Conservation (phyloP, 2,329 filamentous ascomycete species). For the Fusarium devonianum region DNA sequence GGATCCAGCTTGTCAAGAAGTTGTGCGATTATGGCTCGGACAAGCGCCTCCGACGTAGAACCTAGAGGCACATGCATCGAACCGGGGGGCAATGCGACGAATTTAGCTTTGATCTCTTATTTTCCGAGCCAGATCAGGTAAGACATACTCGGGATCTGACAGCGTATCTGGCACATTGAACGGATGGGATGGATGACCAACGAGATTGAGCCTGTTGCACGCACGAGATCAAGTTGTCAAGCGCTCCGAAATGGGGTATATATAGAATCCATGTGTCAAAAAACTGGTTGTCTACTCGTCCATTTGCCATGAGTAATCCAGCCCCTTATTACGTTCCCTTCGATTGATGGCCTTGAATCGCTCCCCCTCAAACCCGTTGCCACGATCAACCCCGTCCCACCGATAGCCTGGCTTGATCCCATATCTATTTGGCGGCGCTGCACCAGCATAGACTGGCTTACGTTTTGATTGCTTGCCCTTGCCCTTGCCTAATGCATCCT, state of each 20-base stretch:
- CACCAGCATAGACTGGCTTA: slow-evolving; percentile 78
- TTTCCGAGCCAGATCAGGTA: neutral
- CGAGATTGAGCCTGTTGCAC: neutral
- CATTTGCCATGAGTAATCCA: slow-evolving; percentile 97
- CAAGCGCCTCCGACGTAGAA: slow-evolving; percentile 58
- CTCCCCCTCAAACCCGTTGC: slow-evolving; percentile 92
- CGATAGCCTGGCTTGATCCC: slow-evolving; percentile 89
- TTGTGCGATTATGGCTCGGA: slow-evolving; percentile 61
- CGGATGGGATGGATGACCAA: neutral
- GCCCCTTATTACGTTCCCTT: slow-evolving; percentile 74
- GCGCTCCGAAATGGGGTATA: slow-evolving; percentile 37
- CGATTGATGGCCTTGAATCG: slow-evolving; percentile 89
- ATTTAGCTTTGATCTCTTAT: slow-evolving; percentile 8
- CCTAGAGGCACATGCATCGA: slow-evolving; percentile 32
- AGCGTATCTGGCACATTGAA: neutral
- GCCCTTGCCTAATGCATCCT: slow-evolving; percentile 35
- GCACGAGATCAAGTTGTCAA: slow-evolving; percentile 1
- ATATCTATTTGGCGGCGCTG: slow-evolving; percentile 89
- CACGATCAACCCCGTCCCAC: slow-evolving; percentile 96
- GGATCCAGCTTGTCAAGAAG: slow-evolving; percentile 66
- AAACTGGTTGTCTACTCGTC: slow-evolving; percentile 68
- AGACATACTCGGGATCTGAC: neutral
- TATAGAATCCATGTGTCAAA: slow-evolving; percentile 21
- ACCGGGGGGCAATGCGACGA: too few relatives aligned
- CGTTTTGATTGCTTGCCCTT: slow-evolving; percentile 48